Evolutionary conservation across 2,329 filamentous ascomycete genomes (phyloP), one percentile per base, ranked within the genome.

Genomic region (Eutypella sp.): DNA sequence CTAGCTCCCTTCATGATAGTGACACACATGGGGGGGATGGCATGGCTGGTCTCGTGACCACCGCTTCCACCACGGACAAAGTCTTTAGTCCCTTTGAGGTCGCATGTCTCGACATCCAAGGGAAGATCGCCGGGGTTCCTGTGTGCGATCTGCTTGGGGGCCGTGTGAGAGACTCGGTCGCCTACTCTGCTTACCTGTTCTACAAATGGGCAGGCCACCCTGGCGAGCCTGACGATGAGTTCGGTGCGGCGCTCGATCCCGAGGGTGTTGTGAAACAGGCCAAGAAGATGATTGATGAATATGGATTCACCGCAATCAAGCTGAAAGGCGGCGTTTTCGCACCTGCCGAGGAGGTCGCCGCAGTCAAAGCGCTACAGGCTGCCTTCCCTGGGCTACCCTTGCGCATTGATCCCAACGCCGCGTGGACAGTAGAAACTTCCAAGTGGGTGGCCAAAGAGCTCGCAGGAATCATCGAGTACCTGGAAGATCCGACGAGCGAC

Each of bases 111-210:
- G 67, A 70, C 40, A 60, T 70, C 0, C 68, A 71, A 41, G 67
- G 66, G 16, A 71, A 71, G 39, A 40, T 69, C 2, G 59, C 65
- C 1, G 67, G 67, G 1, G 44, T 70, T 0, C 66, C 68, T 2
- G 67, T 70, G 3, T 64, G 64, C 36, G 65, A 68, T 4, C 48
- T 71, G 0, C 63, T 71, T 2, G 68, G 68, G 3, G 67, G 68
- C 2, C 58, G 65, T 0, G 61, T 71, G 8, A 60, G 68, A 46
- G 61, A 69, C 42, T 58, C 55, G 16, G 66, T 71, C 1, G 66
- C 68, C 40, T 71, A 69, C 53, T 71, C 68, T 2, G 68, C 68
- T 3, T 71, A 71, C 42, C 56, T 71, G 5, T 71, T 71, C 46
- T 71, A 70, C 51, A 70, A 71, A 38, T 71, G 68, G 68, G 61